Base-by-base conservation (phyloP, 2,329 filamentous ascomycete species). In the Colletotrichum tanaceti region DNA sequence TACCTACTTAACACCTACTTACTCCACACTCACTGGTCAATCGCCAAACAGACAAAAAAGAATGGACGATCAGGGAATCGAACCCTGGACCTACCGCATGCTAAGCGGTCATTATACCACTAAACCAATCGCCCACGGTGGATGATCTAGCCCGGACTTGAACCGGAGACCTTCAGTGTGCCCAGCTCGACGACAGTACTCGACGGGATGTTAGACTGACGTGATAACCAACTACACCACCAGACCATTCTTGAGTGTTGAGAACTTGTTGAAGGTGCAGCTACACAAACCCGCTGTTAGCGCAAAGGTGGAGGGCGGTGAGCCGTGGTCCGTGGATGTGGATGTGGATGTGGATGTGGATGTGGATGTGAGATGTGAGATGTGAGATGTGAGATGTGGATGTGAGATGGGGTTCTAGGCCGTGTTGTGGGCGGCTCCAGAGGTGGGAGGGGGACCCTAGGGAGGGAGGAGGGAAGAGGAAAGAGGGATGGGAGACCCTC, bases 181-280 rank as follows among this genome's bases (percentile, higher is more conserved):
- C n/a, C n/a, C n/a, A n/a, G n/a, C n/a, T n/a, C n/a, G n/a, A n/a
- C n/a, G n/a, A n/a, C n/a, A n/a, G n/a, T n/a, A n/a, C n/a, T n/a
- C n/a, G n/a, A n/a, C n/a, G n/a, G n/a, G n/a, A n/a, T n/a, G 80
- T 83, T 83, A 82, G 79, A 82, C 80, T 82, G 79, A 82, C 77
- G 81, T 82, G 80, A 82, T 82, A 82, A 82, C 80, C 81, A 82
- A 82, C 80, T 77, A 77, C 75, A 76, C 75, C 74, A 77, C 65
- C 63, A 68, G 50, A 68, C 62, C 65, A 63, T 46, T 18, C n/a
- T n/a, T 20, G 9, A 7, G n/a, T 47, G 9, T 35, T 53, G 32
- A 22, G 10, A 46, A 22, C 7, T 22, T 20, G 28, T 18, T 57
- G 43, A 18, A 5, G 32, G 11, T 1, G 0, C 0, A 2, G 10